phyloP scores from a whole-genome alignment of 75 land plant species.

The Sequoia sempervirens region DNA sequence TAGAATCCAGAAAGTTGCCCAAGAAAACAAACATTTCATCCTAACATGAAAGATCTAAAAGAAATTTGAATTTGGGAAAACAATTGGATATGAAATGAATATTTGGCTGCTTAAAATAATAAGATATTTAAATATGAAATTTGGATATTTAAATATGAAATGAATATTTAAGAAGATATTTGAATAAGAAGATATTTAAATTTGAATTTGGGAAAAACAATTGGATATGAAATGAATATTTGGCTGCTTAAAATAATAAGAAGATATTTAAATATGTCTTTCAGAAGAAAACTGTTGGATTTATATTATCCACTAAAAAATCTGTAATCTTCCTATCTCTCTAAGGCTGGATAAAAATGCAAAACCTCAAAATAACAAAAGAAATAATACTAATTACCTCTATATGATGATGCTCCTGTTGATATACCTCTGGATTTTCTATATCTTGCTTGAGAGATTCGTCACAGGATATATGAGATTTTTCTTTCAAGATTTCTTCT shows the following conservation, averaged over 20 bases:
- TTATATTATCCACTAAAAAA: not conserved
- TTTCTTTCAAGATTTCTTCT: constrained; percentile 8
- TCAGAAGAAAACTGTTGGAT: not conserved
- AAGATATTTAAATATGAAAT: not conserved
- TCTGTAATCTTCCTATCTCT: not conserved
- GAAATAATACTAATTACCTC: not conserved
- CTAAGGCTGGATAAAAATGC: not conserved
- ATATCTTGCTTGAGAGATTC: constrained; percentile 4
- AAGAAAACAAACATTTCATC: not conserved
- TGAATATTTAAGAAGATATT: no score
- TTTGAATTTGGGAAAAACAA: not conserved
- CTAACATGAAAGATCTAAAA: not conserved
- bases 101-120: not conserved
- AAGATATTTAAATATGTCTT: not conserved
- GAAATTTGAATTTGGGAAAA: not conserved
- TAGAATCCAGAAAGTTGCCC: not conserved
- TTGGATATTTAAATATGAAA: no score
- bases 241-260: no score
- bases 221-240: not conserved
- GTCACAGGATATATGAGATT: not conserved
- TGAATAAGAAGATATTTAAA: no score
- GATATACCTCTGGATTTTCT: not conserved
- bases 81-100: not conserved
- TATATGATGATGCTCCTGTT: not conserved
- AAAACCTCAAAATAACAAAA: not conserved